These are phyloP conservation scores for Ramalina peruviana DNA, from an alignment of 495 filamentous ascomycete species.

Conservation along the genomic window DNA sequence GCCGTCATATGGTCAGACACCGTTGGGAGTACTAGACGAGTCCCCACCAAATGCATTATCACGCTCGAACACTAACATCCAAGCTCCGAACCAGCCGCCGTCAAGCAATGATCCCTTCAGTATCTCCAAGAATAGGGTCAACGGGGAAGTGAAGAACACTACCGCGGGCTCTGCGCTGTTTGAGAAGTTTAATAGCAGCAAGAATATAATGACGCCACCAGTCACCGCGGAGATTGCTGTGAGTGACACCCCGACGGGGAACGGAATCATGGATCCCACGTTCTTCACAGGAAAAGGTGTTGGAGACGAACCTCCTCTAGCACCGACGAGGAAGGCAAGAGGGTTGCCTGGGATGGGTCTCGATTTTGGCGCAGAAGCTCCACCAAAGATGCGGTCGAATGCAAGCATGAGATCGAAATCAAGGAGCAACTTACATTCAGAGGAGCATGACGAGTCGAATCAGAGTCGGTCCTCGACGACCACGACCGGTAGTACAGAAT, in stretches of 20 bases:
- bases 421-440: slow-evolving; percentile 33
- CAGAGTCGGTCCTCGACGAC: slow-evolving; percentile 25
- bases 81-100: slow-evolving; percentile 18
- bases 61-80: slow-evolving; percentile 31
- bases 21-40: slow-evolving; percentile 23
- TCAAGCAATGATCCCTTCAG: slow-evolving; percentile 32
- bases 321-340: slow-evolving; percentile 48
- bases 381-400: slow-evolving; percentile 48
- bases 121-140: slow-evolving; percentile 24
- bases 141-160: slow-evolving; percentile 26
- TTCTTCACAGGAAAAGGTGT: slow-evolving; percentile 8
- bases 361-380: slow-evolving; percentile 40
- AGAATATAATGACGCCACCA: slow-evolving; percentile 18
- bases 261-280: slow-evolving; percentile 3
- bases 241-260: slow-evolving; percentile 24
- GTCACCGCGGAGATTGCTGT: slow-evolving; percentile 15
- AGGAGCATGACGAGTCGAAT: slow-evolving; percentile 27
- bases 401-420: slow-evolving; percentile 35
- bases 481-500: slow-evolving; percentile 30
- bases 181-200: slow-evolving; percentile 42
- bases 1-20: slow-evolving; percentile 22
- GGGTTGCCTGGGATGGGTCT: slow-evolving; percentile 40
- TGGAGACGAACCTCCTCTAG: slow-evolving; percentile 46
- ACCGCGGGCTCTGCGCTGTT: slow-evolving; percentile 40
- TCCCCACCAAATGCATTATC: slow-evolving; percentile 24